Evolutionary conservation across 1,284 basidiomycete genomes (phyloP).

Genomic region (Puccinia polysora): DNA sequence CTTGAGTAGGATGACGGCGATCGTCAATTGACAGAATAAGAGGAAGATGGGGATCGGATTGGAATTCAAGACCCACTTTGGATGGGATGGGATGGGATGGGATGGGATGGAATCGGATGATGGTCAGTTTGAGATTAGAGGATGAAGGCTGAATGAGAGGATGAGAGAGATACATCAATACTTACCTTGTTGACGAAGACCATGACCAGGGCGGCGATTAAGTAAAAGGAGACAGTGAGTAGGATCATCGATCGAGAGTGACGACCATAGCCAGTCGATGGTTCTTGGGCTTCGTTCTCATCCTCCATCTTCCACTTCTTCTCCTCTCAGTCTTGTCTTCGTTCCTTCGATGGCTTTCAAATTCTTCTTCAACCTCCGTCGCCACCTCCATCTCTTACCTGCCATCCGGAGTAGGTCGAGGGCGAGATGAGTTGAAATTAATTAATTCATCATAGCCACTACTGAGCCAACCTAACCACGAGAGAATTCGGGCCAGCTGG

Average conservation of each 20-base stretch:
- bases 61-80: constrained; percentile 42
- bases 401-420: too few species aligned
- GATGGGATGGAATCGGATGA: too few species aligned
- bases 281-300: background rate
- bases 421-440: too few species aligned
- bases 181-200: constrained; percentile 44
- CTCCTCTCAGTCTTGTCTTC: too few species aligned
- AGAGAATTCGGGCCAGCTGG: too few species aligned
- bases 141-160: background rate
- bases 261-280: background rate
- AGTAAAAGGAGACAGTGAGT: constrained; percentile 70
- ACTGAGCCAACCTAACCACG: too few species aligned
- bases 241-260: constrained; percentile 58
- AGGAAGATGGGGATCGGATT: constrained; percentile 66
- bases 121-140: background rate
- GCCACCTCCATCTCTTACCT: too few species aligned
- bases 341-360: too few species aligned
- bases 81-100: too few species aligned
- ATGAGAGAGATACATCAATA: background rate
- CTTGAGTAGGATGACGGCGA: constrained; percentile 67
- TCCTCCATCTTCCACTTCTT: background rate
- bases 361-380: too few species aligned
- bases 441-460: too few species aligned
- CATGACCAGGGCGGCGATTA: constrained; percentile 67
- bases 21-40: constrained; percentile 64